Percentiles rank a stretch among this genome's conserved stretches.
Conservation (phyloP, 352 stramenopile species). For the Pythium vanterpoolii region DNA sequence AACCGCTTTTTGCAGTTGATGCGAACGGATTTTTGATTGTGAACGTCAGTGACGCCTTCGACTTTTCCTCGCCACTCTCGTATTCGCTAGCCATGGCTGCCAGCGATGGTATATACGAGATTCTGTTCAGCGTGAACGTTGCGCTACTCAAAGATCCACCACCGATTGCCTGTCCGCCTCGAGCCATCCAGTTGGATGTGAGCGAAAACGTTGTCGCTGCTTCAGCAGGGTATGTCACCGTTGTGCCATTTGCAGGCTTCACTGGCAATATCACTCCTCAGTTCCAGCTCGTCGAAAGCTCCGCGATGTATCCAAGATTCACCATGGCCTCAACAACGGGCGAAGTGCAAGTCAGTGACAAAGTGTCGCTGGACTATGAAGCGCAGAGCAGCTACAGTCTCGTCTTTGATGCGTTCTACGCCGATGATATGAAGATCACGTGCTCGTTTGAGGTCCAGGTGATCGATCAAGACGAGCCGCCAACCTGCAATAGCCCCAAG, state of each 20-base stretch:
- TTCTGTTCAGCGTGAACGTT: slow-evolving; percentile 22
- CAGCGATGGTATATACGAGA: slow-evolving; percentile 24
- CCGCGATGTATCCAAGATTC: slow-evolving; percentile 18
- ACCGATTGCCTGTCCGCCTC: slow-evolving; percentile 32
- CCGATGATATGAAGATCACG: slow-evolving; percentile 29
- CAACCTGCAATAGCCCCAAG: slow-evolving; percentile 26
- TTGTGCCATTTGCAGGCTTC: neutral
- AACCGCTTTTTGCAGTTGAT: slow-evolving; percentile 10
- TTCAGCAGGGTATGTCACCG: neutral
- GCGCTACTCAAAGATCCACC: slow-evolving; percentile 27
- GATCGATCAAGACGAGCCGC: slow-evolving; percentile 49
- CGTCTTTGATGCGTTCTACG: slow-evolving; percentile 36
- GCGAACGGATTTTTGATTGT: slow-evolving; percentile 14
- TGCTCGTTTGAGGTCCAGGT: slow-evolving; percentile 36
- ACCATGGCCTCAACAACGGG: slow-evolving; percentile 36
- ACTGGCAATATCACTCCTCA: neutral
- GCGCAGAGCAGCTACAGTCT: slow-evolving; percentile 25
- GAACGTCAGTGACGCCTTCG: slow-evolving; percentile 12
- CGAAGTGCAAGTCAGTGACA: slow-evolving; percentile 24
- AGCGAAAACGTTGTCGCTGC: slow-evolving; percentile 17
- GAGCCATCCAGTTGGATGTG: neutral
- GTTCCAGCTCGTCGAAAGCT: neutral
- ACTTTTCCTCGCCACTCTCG: slow-evolving; percentile 20
- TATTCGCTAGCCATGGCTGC: slow-evolving; percentile 9
- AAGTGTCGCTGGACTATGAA: slow-evolving; percentile 43